phyloP scores from a whole-genome alignment of 1,284 basidiomycete genomes.

The Trametes polyzona region DNA sequence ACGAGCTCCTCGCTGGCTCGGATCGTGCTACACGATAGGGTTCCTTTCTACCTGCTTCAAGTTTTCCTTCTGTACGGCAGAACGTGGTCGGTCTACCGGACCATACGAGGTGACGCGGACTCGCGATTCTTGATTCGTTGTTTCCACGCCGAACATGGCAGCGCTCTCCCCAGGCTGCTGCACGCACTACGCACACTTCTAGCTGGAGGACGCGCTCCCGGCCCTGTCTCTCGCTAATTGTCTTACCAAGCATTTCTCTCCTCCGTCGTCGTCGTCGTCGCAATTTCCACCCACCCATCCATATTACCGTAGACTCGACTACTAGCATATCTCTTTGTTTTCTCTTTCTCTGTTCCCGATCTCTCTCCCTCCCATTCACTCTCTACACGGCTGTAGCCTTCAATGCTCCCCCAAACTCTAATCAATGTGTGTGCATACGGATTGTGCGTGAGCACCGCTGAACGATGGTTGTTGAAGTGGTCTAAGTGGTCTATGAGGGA shows the following conservation, averaged over 20 bases:
- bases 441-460: background rate
- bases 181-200: conserved; percentile 12
- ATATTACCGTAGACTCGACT: conserved; percentile 21
- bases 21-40: conserved; percentile 44
- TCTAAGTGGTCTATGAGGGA: background rate
- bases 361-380: background rate
- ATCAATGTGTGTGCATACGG: conserved; percentile 12
- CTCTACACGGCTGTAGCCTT: conserved; percentile 21
- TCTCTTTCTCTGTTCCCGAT: background rate
- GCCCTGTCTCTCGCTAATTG: conserved; percentile 3
- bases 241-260: background rate
- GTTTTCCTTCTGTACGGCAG: background rate
- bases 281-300: conserved; percentile 3
- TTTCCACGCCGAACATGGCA: background rate
- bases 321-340: conserved; percentile 18
- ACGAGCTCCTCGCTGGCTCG: conserved; percentile 86
- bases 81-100: too few species aligned
- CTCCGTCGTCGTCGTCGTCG: conserved; percentile 1
- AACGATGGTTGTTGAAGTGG: background rate
- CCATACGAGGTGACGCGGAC: conserved; percentile 18
- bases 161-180: background rate
- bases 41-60: background rate
- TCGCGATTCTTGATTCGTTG: conserved; percentile 1
- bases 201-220: conserved; percentile 2
- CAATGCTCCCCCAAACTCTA: conserved; percentile 22